Conservation (phyloP, 768 basidiomycete species). For the Psilocybe subaeruginosa region DNA sequence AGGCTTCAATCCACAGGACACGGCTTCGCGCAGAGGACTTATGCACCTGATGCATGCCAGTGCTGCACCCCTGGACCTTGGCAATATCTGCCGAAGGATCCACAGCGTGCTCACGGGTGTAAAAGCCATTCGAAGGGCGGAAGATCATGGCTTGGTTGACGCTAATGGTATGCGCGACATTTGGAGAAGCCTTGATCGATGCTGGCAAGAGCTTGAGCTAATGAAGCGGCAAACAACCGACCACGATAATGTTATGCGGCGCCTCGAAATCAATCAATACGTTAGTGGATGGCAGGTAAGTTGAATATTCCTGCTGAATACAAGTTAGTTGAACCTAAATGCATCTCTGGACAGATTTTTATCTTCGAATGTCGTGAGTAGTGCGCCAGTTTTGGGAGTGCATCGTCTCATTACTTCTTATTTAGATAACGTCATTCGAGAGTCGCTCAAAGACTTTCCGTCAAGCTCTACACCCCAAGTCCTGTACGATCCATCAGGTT, state of each 20-base stretch:
- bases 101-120: slow-evolving; percentile 80
- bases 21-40: slow-evolving; percentile 41
- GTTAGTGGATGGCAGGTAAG: slow-evolving; percentile 87
- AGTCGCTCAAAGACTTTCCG: slow-evolving; percentile 68
- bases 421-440: slow-evolving; percentile 83
- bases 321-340: slow-evolving; percentile 1
- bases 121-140: slow-evolving; percentile 62
- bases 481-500: slow-evolving; percentile 43
- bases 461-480: slow-evolving; percentile 26
- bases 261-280: slow-evolving; percentile 55
- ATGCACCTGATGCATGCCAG: slow-evolving; percentile 62
- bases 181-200: slow-evolving; percentile 83
- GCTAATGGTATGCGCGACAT: slow-evolving; percentile 69
- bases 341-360: slow-evolving; percentile 59
- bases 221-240: slow-evolving; percentile 44
- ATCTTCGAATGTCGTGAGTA: slow-evolving; percentile 87
- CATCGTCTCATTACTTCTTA: slow-evolving; percentile 10
- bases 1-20: slow-evolving; percentile 25
- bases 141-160: slow-evolving; percentile 59
- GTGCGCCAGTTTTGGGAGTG: slow-evolving; percentile 5
- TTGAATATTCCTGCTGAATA: slow-evolving; percentile 6
- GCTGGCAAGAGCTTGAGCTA: slow-evolving; percentile 83
- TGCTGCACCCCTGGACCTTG: slow-evolving; percentile 73
- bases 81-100: slow-evolving; percentile 76
- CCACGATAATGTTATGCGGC: slow-evolving; percentile 35